These are phyloP conservation scores for Calonectria henricotiae DNA, from an alignment of 2,329 filamentous ascomycete species.

Conservation along the genomic window DNA sequence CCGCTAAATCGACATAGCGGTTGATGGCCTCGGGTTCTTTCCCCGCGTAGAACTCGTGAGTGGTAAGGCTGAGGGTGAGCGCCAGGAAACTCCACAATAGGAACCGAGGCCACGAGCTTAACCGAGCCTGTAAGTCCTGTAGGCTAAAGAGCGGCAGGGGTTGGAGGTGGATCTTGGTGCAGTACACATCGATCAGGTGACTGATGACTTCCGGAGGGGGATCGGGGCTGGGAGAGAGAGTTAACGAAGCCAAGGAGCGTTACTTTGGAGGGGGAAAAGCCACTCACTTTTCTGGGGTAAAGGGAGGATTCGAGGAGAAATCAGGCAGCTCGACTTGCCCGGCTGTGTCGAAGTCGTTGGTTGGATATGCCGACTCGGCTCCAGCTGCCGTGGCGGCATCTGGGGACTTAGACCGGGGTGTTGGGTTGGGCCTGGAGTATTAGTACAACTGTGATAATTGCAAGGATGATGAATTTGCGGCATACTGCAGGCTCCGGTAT, in stretches of 20 bases:
- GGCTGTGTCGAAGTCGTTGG: background rate
- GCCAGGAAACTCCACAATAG: constrained; percentile 17
- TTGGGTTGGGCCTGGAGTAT: background rate
- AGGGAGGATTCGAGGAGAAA: background rate
- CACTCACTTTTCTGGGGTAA: background rate
- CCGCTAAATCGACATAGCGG: background rate
- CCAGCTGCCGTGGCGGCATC: background rate
- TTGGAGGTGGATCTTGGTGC: constrained; percentile 21
- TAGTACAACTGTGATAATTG: background rate
- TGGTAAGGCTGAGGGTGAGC: constrained; percentile 17
- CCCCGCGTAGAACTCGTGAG: constrained; percentile 8
- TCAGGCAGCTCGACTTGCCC: background rate
- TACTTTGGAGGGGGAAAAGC: background rate
- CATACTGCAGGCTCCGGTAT: background rate
- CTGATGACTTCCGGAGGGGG: constrained; percentile 5
- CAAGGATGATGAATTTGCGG: too few species aligned
- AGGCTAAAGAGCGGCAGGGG: constrained; percentile 18
- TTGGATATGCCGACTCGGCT: background rate
- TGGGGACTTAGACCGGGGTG: background rate
- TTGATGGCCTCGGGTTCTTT: background rate
- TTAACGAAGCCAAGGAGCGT: background rate
- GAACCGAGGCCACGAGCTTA: background rate
- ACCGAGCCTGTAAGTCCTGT: constrained; percentile 9
- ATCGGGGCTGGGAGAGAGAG: background rate
- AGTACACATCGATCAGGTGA: constrained; percentile 22